phyloP scores from a whole-genome alignment of 352 stramenopile species.

The Thraustochytrium sp. region DNA sequence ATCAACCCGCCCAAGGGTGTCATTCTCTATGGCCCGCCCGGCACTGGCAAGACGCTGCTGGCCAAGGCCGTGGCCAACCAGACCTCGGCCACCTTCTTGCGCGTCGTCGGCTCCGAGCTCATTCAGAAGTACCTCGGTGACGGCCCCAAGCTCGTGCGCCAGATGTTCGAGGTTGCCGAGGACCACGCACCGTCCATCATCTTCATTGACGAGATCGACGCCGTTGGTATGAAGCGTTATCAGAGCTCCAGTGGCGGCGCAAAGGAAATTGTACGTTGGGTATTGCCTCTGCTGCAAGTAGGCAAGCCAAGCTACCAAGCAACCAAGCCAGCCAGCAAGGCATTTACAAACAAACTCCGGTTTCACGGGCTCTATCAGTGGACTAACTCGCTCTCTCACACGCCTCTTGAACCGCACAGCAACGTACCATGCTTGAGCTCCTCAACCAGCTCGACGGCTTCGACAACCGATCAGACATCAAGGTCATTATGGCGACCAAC shows the following conservation, averaged over 20 bases:
- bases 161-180: conserved; percentile 98
- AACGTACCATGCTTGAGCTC: conserved; percentile 99
- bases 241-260: conserved; percentile 87
- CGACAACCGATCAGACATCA: conserved; percentile 97
- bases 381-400: too few species aligned
- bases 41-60: conserved; percentile 99
- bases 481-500: conserved; percentile 99
- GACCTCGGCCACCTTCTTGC: conserved; percentile 98
- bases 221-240: conserved; percentile 98
- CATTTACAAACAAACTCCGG: too few species aligned
- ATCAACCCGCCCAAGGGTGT: conserved; percentile 98
- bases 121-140: conserved; percentile 92
- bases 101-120: conserved; percentile 96
- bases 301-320: not conserved
- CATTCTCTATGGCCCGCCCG: conserved; percentile 98
- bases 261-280: conserved; percentile 80
- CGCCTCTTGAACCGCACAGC: conserved; percentile 49
- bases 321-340: not conserved
- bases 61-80: conserved; percentile 98
- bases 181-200: conserved; percentile 98
- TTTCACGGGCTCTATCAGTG: too few species aligned
- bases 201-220: conserved; percentile 99
- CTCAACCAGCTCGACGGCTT: conserved; percentile 99
- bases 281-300: not conserved
- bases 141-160: conserved; percentile 96